A percentile compares a stretch with the other conserved stretches of the same genome.
phyloP scores from a whole-genome alignment of 768 basidiomycete genomes.

The Antrodiella citrinella region DNA sequence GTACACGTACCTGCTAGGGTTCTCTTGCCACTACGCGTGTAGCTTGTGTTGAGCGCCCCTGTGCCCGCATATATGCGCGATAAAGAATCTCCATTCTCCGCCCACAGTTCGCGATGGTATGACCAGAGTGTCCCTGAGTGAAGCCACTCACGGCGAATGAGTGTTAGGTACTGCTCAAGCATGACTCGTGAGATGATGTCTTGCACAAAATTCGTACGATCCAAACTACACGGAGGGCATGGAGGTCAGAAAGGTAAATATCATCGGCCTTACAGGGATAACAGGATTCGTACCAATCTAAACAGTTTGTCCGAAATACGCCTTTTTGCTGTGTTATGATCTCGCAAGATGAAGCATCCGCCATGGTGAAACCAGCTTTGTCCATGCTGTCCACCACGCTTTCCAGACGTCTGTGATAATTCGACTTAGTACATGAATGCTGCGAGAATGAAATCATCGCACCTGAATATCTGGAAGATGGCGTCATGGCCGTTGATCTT shows the following conservation, averaged over 20 bases:
- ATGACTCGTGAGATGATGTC: slow-evolving; percentile 84
- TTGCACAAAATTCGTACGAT: slow-evolving; percentile 96
- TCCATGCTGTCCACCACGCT: slow-evolving; percentile 58
- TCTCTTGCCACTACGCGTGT: slow-evolving; percentile 90
- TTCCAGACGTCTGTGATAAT: slow-evolving; percentile 56
- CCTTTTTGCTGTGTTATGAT: slow-evolving; percentile 86
- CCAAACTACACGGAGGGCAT: slow-evolving; percentile 49
- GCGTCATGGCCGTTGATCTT: slow-evolving; percentile 80
- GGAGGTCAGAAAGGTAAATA: neutral
- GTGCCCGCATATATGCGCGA: slow-evolving; percentile 93
- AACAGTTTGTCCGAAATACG: slow-evolving; percentile 88
- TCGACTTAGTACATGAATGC: too few relatives aligned
- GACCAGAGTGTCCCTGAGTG: slow-evolving; percentile 67
- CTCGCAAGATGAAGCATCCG: slow-evolving; percentile 55
- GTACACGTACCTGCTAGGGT: slow-evolving; percentile 68
- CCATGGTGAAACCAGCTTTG: slow-evolving; percentile 80
- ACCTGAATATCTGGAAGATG: slow-evolving; percentile 69
- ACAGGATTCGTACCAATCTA: slow-evolving; percentile 69
- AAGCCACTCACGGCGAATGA: slow-evolving; percentile 73
- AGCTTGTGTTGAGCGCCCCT: slow-evolving; percentile 90
- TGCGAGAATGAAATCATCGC: too few relatives aligned
- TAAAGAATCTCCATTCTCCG: slow-evolving; percentile 90
- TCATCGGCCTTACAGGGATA: too few relatives aligned
- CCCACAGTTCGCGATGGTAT: slow-evolving; percentile 91
- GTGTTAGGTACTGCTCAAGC: slow-evolving; percentile 74